Conservation (phyloP, 73 alveolate species). For the Paramecium sexaurelia region DNA sequence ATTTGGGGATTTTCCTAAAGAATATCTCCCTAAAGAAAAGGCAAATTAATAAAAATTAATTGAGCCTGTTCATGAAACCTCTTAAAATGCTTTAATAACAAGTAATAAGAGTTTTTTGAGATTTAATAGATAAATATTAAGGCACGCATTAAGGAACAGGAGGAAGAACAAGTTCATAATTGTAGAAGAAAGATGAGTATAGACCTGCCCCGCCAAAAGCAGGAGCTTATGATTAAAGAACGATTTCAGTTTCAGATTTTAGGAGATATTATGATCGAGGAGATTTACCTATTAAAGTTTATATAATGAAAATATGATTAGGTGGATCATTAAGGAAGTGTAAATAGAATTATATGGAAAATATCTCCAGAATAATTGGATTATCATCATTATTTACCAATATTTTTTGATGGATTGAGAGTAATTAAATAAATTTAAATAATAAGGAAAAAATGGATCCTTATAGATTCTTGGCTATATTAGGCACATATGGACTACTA, state of each 20-base stretch:
- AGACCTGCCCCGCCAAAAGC: constrained; percentile 90
- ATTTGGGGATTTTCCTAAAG: constrained; percentile 99
- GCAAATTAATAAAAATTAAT: constrained; percentile 43
- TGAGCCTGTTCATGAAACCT: constrained; percentile 63
- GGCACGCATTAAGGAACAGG: constrained; percentile 85
- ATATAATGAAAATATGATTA: not conserved
- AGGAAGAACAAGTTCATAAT: constrained; percentile 90
- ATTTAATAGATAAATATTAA: constrained; percentile 76
- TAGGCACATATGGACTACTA: constrained; percentile 97
- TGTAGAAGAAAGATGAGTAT: constrained; percentile 82
- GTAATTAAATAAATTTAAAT: constrained; percentile 62
- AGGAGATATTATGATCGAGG: constrained; percentile 99
- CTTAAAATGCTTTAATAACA: constrained; percentile 58
- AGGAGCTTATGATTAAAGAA: constrained; percentile 91
- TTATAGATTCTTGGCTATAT: constrained; percentile 99
- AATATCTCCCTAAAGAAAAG: constrained; percentile 72
- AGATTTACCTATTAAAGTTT: constrained; percentile 92
- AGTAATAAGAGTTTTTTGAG: constrained; percentile 15
- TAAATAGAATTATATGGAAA: constrained; percentile 97
- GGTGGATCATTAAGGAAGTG: constrained; percentile 94
- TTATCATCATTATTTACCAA: constrained; percentile 99
- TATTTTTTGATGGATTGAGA: constrained; percentile 99
- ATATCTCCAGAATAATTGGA: constrained; percentile 94
- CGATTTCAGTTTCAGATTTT: constrained; percentile 92
- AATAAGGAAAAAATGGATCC: constrained; percentile 98